Conservation (phyloP, 2,329 filamentous ascomycete genomes). For the Ophiosphaerella narmari region DNA sequence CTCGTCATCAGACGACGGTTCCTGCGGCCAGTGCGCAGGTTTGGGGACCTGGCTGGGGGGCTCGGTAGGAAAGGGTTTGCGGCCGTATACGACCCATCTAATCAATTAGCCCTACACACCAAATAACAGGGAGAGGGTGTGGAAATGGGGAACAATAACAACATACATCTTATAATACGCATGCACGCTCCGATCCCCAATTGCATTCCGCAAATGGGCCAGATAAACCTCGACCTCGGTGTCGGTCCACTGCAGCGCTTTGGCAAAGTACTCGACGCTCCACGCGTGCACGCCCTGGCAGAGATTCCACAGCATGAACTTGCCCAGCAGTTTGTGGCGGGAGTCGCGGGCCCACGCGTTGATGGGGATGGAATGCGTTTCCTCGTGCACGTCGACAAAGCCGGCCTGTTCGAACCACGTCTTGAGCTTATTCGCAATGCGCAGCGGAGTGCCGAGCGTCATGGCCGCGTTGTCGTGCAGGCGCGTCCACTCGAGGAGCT, state of each 20-base stretch:
- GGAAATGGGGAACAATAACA: no score
- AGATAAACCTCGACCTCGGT: constrained; percentile 53
- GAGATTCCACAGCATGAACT: constrained; percentile 55
- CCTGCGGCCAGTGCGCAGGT: constrained; percentile 25
- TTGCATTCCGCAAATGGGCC: constrained; percentile 48
- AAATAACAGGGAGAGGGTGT: no score
- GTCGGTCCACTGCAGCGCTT: constrained; percentile 49
- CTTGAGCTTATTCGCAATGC: constrained; percentile 59
- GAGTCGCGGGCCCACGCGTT: constrained; percentile 58
- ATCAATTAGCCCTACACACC: constrained; percentile 2
- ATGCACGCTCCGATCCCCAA: constrained; percentile 47
- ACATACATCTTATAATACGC: constrained; percentile 51
- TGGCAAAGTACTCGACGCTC: constrained; percentile 50
- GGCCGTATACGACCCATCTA: constrained; percentile 36
- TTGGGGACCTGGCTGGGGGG: constrained; percentile 21
- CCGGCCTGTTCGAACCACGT: constrained; percentile 61
- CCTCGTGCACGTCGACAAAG: constrained; percentile 61
- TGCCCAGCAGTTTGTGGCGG: constrained; percentile 54
- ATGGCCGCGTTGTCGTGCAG: constrained; percentile 52
- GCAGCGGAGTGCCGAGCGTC: constrained; percentile 53
- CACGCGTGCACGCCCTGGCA: constrained; percentile 52
- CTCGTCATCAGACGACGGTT: constrained; percentile 11
- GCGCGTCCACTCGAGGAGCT: constrained; percentile 55
- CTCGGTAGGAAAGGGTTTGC: constrained; percentile 27
- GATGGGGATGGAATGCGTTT: constrained; percentile 57